These are phyloP conservation scores for Hypericum androsaemum DNA, from an alignment of 345 rosid genomes.

Conservation along the genomic window DNA sequence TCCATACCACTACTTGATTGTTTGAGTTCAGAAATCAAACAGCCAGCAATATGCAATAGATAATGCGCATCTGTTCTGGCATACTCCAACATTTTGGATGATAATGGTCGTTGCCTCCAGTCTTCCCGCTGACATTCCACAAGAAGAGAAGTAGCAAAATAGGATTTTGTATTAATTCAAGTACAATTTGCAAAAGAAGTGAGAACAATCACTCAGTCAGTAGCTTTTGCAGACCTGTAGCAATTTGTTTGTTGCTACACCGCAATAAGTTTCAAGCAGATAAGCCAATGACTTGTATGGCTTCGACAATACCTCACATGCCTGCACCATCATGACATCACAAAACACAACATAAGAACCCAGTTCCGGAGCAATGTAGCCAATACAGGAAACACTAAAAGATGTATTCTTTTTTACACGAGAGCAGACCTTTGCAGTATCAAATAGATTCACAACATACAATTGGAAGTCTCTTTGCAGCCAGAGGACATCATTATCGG, in stretches of 20 bases:
- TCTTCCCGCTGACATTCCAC: constrained; percentile 68
- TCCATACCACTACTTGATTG: constrained; percentile 51
- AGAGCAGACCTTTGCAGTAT: constrained; percentile 75
- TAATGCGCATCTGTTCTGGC: constrained; percentile 82
- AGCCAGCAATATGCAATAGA: constrained; percentile 57
- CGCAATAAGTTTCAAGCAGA: constrained; percentile 74
- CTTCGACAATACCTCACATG: constrained; percentile 73
- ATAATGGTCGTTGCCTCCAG: constrained; percentile 93
- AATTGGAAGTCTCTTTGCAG: constrained; percentile 92
- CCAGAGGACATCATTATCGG: constrained; percentile 92
- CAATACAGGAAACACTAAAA: not conserved
- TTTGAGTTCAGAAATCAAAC: constrained; percentile 56
- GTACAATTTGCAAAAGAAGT: constrained; percentile 9
- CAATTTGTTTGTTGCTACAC: constrained; percentile 67
- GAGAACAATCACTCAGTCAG: not conserved
- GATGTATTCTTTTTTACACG: not conserved
- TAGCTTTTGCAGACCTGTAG: constrained; percentile 50
- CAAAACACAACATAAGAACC: not conserved
- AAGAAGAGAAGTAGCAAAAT: constrained; percentile 9
- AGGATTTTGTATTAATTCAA: not conserved
- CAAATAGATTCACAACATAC: constrained; percentile 82
- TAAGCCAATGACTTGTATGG: constrained; percentile 83
- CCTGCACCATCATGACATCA: constrained; percentile 38
- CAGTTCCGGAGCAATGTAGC: not conserved
- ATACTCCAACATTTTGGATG: constrained; percentile 66